Conservation (phyloP, 257 asterid genomes). For the Haberlea rhodopensis region DNA sequence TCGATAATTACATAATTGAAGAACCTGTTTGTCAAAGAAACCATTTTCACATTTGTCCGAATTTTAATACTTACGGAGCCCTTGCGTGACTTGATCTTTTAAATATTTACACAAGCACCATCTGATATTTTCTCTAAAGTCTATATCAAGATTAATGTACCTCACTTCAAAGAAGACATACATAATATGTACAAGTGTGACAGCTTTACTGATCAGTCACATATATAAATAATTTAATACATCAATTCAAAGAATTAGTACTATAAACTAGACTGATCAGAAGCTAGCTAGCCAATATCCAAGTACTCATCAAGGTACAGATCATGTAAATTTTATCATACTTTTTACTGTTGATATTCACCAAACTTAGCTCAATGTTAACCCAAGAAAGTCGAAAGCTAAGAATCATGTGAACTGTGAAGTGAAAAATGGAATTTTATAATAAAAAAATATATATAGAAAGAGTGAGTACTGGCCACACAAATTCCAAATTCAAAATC, state of each 20-base stretch:
- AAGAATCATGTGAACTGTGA: too few relatives aligned
- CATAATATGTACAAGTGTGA: not conserved
- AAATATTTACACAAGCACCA: not conserved
- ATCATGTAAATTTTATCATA: not conserved
- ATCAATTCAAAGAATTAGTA: too few relatives aligned
- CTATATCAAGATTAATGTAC: too few relatives aligned
- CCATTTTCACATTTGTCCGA: not conserved
- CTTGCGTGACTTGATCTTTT: not conserved
- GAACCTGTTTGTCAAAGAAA: not conserved
- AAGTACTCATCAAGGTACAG: not conserved
- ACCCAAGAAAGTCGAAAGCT: not conserved
- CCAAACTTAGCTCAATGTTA: not conserved
- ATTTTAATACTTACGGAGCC: not conserved
- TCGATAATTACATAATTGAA: not conserved
- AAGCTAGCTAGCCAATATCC: not conserved
- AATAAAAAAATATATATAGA: constrained; percentile 14
- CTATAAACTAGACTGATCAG: not conserved
- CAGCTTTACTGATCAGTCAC: not conserved
- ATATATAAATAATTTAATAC: not conserved
- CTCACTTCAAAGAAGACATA: too few relatives aligned
- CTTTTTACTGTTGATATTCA: not conserved
- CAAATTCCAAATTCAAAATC: constrained; percentile 6
- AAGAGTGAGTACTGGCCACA: constrained; percentile 22
- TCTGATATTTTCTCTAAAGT: not conserved
- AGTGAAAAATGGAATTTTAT: too few relatives aligned